Base-by-base conservation (phyloP, 2,329 filamentous ascomycete species). In the Penicillium sp. region DNA sequence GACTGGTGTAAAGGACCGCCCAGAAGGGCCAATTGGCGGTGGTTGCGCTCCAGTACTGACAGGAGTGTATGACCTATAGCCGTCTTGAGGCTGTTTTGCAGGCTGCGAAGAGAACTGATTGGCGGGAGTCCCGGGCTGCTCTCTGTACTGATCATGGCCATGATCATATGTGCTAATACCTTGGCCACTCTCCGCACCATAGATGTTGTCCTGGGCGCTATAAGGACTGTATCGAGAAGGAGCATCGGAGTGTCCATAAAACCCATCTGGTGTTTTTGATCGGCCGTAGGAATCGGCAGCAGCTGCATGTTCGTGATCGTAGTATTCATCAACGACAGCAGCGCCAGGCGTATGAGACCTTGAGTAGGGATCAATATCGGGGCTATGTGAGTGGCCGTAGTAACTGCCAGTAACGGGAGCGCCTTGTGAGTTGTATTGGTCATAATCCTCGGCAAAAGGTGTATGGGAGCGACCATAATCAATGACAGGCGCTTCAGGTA, bases 1-100 rank as follows among this genome's bases (percentile, higher is more conserved):
- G 16, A 61, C 57, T 0, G 66, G 56, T 12, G 52, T 59, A 16
- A 59, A 47, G 3, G 53, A 49, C 4, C 54, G 49, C 4, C 26
- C 31, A 21, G 50, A 38, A 0, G 51, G 47, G 24, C 23, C 33
- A 10, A 12, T 18, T 4, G 43, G 43, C n/a, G 31, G 49, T 24
- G 52, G 48, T n/a, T 18, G 41, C 15, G 28, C 18, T 6, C 47
- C 45, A 10, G 57, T 51, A 31, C 54, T 48, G 26, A 56, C 51
- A 13, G 59, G 47, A 39, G 56, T 49, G 43, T 45, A 54, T 16
- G 56, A 49, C 33, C 47, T 49, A 24, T 52, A 49, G 2, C 41
- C 42, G 9, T 44, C 45, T 4, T 52, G 45, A 5, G 45, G 38
- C 6, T 55, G 48, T 49, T 61, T 61, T 12, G 52, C 52, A n/a